A percentile compares a stretch with the other conserved stretches of the same genome.
phyloP scores from a whole-genome alignment of 2,329 filamentous ascomycete species.

The Cordyceps tenuipes region DNA sequence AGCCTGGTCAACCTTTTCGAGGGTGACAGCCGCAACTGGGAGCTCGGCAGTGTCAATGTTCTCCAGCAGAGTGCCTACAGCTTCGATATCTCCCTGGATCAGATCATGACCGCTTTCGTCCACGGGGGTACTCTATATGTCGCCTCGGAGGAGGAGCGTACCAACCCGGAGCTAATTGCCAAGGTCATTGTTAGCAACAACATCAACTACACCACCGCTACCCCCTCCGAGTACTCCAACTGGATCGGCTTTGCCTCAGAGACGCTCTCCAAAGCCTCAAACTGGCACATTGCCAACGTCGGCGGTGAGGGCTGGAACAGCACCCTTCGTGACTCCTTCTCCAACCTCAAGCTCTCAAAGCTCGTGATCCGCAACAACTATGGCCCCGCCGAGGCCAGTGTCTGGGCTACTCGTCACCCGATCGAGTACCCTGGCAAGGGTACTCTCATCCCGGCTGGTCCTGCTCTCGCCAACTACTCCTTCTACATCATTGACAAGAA shows the following conservation, averaged over 20 bases:
- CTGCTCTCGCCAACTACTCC: conserved; percentile 23
- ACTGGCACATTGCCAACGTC: conserved; percentile 16
- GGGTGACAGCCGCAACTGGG: conserved; percentile 14
- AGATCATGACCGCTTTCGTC: conserved; percentile 28
- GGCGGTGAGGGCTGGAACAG: conserved; percentile 15
- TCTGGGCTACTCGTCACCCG: conserved; percentile 12
- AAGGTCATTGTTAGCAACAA: conserved; percentile 26
- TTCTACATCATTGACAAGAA: conserved; percentile 34
- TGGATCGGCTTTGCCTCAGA: conserved; percentile 20
- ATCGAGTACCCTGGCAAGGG: conserved; percentile 14
- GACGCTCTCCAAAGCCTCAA: conserved; percentile 9
- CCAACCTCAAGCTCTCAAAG: conserved; percentile 10
- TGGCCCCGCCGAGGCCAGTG: conserved; percentile 11
- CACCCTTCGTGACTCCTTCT: conserved; percentile 11
- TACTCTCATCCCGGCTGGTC: conserved; percentile 16
- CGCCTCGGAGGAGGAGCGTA: conserved; percentile 22
- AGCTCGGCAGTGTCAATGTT: conserved; percentile 19
- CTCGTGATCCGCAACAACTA: conserved; percentile 13
- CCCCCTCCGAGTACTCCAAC: conserved; percentile 32
- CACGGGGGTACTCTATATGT: conserved; percentile 30
- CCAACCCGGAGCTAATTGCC: conserved; percentile 27
- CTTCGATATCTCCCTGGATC: conserved; percentile 33
- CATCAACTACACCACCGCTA: conserved; percentile 30
- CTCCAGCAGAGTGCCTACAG: conserved; percentile 31
- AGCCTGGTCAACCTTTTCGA: conserved; percentile 23